phyloP scores from a whole-genome alignment of 768 basidiomycete genomes.

The Cantharellus cinnabarinus region DNA sequence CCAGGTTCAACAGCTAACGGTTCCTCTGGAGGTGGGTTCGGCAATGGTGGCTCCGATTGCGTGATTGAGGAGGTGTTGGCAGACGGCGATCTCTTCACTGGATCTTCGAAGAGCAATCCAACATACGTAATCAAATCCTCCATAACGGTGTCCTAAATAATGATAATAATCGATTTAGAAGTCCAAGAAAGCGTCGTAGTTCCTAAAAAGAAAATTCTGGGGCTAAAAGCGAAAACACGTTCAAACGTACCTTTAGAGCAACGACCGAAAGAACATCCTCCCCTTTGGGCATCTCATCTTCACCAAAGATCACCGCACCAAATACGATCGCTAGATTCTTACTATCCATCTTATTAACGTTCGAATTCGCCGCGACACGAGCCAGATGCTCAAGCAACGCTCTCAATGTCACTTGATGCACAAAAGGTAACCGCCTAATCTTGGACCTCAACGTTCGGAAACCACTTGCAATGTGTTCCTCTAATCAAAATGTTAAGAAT shows the following conservation, averaged over 20 bases:
- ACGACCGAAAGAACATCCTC: slow-evolving; percentile 56
- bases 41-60: slow-evolving; percentile 38
- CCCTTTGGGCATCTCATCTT: slow-evolving; percentile 69
- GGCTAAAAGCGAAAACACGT: neutral
- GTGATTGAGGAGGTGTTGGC: slow-evolving; percentile 12
- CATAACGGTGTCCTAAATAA: slow-evolving; percentile 44
- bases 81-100: slow-evolving; percentile 4
- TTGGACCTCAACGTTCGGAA: slow-evolving; percentile 69
- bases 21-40: slow-evolving; percentile 51
- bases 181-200: neutral
- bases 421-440: slow-evolving; percentile 59
- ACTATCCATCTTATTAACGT: slow-evolving; percentile 83
- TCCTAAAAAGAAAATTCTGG: neutral
- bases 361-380: slow-evolving; percentile 39
- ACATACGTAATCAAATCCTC: slow-evolving; percentile 68
- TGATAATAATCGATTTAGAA: neutral
- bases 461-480: slow-evolving; percentile 46
- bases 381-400: slow-evolving; percentile 67
- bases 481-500: slow-evolving; percentile 19
- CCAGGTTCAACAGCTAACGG: slow-evolving; percentile 36
- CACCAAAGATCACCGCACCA: slow-evolving; percentile 73
- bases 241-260: slow-evolving; percentile 37
- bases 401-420: slow-evolving; percentile 72
- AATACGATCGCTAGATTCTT: slow-evolving; percentile 87
- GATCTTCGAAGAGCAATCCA: slow-evolving; percentile 44